phyloP scores from a whole-genome alignment of 2,329 filamentous ascomycete genomes.

The Cladobotryum mycophilum region DNA sequence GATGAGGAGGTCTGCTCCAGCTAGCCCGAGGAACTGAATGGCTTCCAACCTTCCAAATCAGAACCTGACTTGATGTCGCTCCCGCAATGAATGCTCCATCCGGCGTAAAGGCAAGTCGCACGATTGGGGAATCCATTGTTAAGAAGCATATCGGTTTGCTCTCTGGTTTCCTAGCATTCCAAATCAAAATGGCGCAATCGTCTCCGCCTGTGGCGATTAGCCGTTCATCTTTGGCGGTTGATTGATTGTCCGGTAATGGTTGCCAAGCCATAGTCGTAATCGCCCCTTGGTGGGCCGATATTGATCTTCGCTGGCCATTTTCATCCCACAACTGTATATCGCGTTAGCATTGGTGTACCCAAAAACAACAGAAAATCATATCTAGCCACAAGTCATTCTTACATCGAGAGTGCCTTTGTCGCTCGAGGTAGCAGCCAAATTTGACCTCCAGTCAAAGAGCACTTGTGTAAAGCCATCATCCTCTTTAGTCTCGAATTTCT shows the following conservation, averaged over 20 bases:
- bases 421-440: constrained; percentile 52
- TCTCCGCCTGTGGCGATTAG: constrained; percentile 57
- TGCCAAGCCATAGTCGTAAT: constrained; percentile 58
- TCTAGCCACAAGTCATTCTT: constrained; percentile 24
- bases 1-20: constrained; percentile 50
- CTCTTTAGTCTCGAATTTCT: constrained; percentile 46
- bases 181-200: constrained; percentile 56
- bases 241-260: constrained; percentile 37
- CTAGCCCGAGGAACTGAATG: constrained; percentile 51
- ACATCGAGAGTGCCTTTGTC: constrained; percentile 56
- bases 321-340: constrained; percentile 47
- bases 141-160: constrained; percentile 53
- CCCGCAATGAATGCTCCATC: constrained; percentile 58
- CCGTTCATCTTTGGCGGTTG: constrained; percentile 41
- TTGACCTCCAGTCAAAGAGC: constrained; percentile 48
- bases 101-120: constrained; percentile 55
- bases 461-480: constrained; percentile 51
- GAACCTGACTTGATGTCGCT: constrained; percentile 50
- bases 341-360: constrained; percentile 5
- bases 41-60: constrained; percentile 61
- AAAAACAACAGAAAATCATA: not conserved
- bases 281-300: constrained; percentile 52
- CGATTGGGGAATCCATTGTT: constrained; percentile 53
- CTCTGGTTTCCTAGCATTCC: constrained; percentile 52
- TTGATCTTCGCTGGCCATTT: constrained; percentile 46